Conservation (phyloP, 257 asterid genomes). For the Thymus quinquecostatus region DNA sequence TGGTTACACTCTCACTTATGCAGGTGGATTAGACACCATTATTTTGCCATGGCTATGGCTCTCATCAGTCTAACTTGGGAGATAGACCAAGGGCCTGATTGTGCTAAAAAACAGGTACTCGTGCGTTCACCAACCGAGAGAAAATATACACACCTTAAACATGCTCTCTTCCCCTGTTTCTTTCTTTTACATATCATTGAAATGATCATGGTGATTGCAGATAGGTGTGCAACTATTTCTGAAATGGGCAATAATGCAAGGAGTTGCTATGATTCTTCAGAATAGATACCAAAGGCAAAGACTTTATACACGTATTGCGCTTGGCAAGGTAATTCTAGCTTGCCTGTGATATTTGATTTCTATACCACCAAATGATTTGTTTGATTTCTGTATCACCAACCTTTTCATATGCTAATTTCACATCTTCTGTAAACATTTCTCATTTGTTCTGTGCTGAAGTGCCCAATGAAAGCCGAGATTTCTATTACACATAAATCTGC, state of each 20-base stretch:
- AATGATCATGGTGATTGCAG: constrained; percentile 50
- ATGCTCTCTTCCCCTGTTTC: constrained; percentile 5
- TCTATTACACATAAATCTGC: constrained; percentile 12
- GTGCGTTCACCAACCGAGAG: constrained; percentile 25
- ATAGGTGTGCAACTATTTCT: constrained; percentile 75
- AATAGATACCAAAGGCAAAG: constrained; percentile 94
- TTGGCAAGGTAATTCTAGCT: constrained; percentile 74
- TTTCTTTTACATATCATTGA: constrained; percentile 24
- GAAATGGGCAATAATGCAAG: constrained; percentile 98
- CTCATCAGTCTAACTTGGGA: constrained; percentile 99
- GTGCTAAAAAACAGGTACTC: constrained; percentile 85
- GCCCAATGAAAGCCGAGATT: constrained; percentile 10
- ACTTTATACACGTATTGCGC: constrained; percentile 93
- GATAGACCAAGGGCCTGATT: constrained; percentile 79
- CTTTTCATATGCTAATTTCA: neutral
- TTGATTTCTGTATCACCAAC: constrained; percentile 16
- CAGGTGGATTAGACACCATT: constrained; percentile 99
- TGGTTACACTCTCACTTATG: constrained; percentile 28
- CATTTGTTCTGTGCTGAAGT: neutral
- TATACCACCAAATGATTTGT: neutral
- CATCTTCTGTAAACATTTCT: constrained; percentile 8
- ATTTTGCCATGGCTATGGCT: constrained; percentile 95
- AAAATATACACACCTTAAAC: constrained; percentile 17
- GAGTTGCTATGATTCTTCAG: constrained; percentile 92
- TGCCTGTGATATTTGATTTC: constrained; percentile 25